These are phyloP conservation scores for Taxillus chinensis DNA, from an alignment of 164 flowering plant genomes.

Conservation along the genomic window DNA sequence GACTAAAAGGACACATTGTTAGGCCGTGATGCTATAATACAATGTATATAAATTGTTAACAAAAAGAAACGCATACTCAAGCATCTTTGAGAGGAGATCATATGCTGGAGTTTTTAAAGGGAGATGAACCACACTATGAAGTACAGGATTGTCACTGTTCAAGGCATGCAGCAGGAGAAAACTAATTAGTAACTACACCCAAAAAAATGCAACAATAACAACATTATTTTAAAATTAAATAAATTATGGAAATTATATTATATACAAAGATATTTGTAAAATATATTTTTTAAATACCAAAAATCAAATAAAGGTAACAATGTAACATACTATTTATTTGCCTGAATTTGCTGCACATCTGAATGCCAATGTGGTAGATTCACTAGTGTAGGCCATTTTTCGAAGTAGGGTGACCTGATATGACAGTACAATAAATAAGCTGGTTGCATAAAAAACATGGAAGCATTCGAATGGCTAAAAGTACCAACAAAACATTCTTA, in stretches of 20 bases:
- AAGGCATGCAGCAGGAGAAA: conserved; percentile 1
- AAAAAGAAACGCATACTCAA: conserved; percentile 60
- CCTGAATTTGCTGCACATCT: conserved; percentile 82
- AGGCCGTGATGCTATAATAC: too few species aligned
- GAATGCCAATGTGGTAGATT: conserved; percentile 88
- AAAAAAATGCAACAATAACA: background rate
- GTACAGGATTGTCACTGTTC: conserved; percentile 77
- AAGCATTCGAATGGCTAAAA: background rate
- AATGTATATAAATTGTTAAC: background rate
- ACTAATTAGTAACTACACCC: background rate
- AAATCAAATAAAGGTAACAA: background rate
- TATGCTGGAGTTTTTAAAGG: conserved; percentile 74
- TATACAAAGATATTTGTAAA: too few species aligned
- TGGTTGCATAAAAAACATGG: background rate
- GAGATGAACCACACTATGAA: conserved; percentile 70
- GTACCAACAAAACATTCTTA: background rate
- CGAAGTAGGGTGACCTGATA: conserved; percentile 88
- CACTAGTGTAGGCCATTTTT: conserved; percentile 90
- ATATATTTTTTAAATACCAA: background rate
- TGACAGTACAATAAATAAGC: background rate
- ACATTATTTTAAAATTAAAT: background rate
- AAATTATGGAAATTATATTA: too few species aligned
- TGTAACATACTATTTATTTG: conserved; percentile 64
- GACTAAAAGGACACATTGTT: too few species aligned
- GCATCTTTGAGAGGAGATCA: conserved; percentile 95